Conservation (phyloP, 192 early-diverging fungal species). For the Ramicandelaber brevisporus region DNA sequence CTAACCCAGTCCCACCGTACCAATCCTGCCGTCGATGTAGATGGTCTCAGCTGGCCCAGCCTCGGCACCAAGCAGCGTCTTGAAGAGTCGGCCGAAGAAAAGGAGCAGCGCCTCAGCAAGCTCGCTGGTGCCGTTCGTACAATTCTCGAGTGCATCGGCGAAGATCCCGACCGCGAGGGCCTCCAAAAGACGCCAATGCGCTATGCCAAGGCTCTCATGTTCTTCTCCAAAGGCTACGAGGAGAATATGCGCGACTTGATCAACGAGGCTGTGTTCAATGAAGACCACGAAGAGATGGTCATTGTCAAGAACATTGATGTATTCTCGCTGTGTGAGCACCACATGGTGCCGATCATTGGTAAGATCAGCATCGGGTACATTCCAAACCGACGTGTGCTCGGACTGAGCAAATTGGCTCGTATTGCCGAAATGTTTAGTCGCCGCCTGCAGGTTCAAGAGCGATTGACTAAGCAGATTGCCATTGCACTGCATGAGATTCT, state of each 20-base stretch:
- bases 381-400: slow-evolving; percentile 80
- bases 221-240: slow-evolving; percentile 98
- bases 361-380: slow-evolving; percentile 97
- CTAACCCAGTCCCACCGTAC: too few relatives aligned
- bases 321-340: slow-evolving; percentile 95
- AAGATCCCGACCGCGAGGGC: slow-evolving; percentile 84
- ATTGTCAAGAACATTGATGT: slow-evolving; percentile 94
- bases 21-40: too few relatives aligned
- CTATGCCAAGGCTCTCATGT: slow-evolving; percentile 92
- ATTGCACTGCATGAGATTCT: slow-evolving; percentile 71
- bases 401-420: slow-evolving; percentile 87
- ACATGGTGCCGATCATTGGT: slow-evolving; percentile 92
- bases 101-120: slow-evolving; percentile 36
- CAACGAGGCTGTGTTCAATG: slow-evolving; percentile 92
- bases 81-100: slow-evolving; percentile 51
- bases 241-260: slow-evolving; percentile 62
- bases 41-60: too few relatives aligned
- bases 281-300: slow-evolving; percentile 99
- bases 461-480: slow-evolving; percentile 94
- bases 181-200: slow-evolving; percentile 84
- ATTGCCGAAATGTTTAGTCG: slow-evolving; percentile 97
- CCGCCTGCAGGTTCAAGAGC: slow-evolving; percentile 89
- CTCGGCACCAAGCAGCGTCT: slow-evolving; percentile 54
- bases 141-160: slow-evolving; percentile 78
- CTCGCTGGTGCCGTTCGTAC: slow-evolving; percentile 68